Base-by-base conservation (phyloP, 495 filamentous ascomycete species). In the Lophiotrema nucula region DNA sequence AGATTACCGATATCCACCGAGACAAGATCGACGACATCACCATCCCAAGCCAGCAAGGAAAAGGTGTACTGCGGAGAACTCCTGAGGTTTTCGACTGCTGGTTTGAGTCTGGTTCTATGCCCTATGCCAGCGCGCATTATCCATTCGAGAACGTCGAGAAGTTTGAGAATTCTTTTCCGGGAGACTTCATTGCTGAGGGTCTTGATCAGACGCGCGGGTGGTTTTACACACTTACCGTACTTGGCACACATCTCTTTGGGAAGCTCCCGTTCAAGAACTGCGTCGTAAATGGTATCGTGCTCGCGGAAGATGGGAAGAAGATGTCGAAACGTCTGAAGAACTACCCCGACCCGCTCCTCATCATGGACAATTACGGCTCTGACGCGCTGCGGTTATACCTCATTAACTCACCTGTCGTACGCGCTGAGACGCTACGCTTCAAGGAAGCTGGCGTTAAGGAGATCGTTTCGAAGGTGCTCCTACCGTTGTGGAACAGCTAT, bases 311-410 rank as follows among this genome's bases (percentile, higher is more conserved):
- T 66, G 93, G 93, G 48, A 97, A 96, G 78, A 98, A 98, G 77
- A 98, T 98, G 93, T 97, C 92, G 1, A 98, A 98, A 77, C 83
- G 95, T 37, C 77, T 96, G 35, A 93, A 97, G 77, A 98, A 98
- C 72, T 98, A 97, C 69, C 95, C 95, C 8, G 95, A 97, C 67
- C 93, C 95, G 11, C 74, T 74, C 28, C 69, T 90, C 18, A 81
- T 98, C 62, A 96, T 98, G 79, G 72, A 87, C 43, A 85, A 85
- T 53, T 96, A 96, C 66, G 93, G 93, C 21, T 90, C 92, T 4
- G 93, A 98, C 75, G 93, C 93, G 26, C 81, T 98, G 25, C 85
- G 93, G 49, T 79, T 98, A 4, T 97, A 97, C 67, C 79, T 98
- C 60, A 97, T 97, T 76, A 97, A 97, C 72, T 97, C 92, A 1